A percentile compares a stretch with the other conserved stretches of the same genome.
These are phyloP conservation scores for Cryptococcus neoformans DNA, from an alignment of 1,284 basidiomycete species.

Conservation along the genomic window DNA sequence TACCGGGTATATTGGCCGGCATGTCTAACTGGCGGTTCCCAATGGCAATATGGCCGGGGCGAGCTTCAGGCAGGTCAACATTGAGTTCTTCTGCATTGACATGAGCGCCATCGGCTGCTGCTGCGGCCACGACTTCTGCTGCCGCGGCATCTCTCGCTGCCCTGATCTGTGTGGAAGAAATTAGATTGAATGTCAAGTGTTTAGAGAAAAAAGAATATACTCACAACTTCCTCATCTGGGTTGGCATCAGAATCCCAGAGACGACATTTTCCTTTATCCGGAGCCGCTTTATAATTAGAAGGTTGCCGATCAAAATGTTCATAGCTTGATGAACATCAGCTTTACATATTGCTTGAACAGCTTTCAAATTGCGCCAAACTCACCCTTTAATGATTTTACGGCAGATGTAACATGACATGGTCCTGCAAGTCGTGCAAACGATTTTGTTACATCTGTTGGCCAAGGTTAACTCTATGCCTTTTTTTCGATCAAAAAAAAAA, in stretches of 20 bases:
- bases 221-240: conserved; percentile 56
- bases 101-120: conserved; percentile 43
- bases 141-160: conserved; percentile 64
- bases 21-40: too few species aligned
- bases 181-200: background rate
- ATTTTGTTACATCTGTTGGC: conserved; percentile 55
- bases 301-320: conserved; percentile 64
- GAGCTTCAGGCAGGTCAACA: conserved; percentile 55
- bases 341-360: background rate
- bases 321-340: conserved; percentile 55
- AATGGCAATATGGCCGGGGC: too few species aligned
- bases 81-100: conserved; percentile 57
- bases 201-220: conserved; percentile 16
- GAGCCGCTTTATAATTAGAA: conserved; percentile 8
- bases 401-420: conserved; percentile 75
- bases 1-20: too few species aligned
- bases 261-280: conserved; percentile 55
- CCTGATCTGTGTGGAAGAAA: conserved; percentile 55
- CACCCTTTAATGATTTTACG: conserved; percentile 57
- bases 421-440: conserved; percentile 64
- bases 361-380: background rate
- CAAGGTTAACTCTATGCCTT: background rate
- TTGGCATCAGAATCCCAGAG: conserved; percentile 60
- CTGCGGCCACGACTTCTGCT: conserved; percentile 24
- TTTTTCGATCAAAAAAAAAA: conserved; percentile 48